These are phyloP conservation scores for Trametes sanguinea DNA, from an alignment of 768 basidiomycete genomes.

Conservation along the genomic window DNA sequence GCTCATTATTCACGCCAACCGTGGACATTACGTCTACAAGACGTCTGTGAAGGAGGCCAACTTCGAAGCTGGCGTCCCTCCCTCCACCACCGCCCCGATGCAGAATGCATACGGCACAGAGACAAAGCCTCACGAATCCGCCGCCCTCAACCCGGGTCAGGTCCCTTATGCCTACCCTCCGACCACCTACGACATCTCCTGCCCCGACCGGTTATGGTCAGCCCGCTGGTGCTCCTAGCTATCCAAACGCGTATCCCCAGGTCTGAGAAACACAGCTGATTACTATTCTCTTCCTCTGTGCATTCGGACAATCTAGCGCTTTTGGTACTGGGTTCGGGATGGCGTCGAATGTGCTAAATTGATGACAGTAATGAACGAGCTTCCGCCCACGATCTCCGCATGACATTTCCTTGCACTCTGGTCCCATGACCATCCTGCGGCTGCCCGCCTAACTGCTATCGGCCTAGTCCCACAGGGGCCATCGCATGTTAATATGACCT, in stretches of 20 bases:
- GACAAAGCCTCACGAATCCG: conserved; percentile 13
- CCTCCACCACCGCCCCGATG: not conserved
- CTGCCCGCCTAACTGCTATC: too few species aligned
- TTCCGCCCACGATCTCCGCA: too few species aligned
- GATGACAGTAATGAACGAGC: too few species aligned
- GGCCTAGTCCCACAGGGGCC: too few species aligned
- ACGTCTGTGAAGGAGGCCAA: conserved; percentile 19
- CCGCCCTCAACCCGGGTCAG: conserved; percentile 13
- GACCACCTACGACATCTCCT: not conserved
- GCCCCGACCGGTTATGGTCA: conserved; percentile 2
- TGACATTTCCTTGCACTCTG: too few species aligned
- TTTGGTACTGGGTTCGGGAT: too few species aligned
- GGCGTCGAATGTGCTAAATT: too few species aligned
- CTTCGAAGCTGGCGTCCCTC: conserved; percentile 7
- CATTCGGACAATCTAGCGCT: too few species aligned
- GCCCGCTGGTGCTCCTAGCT: not conserved
- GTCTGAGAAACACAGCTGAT: not conserved
- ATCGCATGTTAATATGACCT: too few species aligned
- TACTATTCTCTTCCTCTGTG: not conserved
- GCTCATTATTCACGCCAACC: conserved; percentile 16
- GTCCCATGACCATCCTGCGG: too few species aligned
- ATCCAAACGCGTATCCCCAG: not conserved
- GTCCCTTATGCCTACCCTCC: conserved; percentile 19
- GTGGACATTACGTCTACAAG: conserved; percentile 21
- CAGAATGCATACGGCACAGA: conserved; percentile 3